A percentile compares a stretch with the other conserved stretches of the same genome.
Conservation (phyloP, 2,329 filamentous ascomycete genomes). For the Colletotrichum trifolii region DNA sequence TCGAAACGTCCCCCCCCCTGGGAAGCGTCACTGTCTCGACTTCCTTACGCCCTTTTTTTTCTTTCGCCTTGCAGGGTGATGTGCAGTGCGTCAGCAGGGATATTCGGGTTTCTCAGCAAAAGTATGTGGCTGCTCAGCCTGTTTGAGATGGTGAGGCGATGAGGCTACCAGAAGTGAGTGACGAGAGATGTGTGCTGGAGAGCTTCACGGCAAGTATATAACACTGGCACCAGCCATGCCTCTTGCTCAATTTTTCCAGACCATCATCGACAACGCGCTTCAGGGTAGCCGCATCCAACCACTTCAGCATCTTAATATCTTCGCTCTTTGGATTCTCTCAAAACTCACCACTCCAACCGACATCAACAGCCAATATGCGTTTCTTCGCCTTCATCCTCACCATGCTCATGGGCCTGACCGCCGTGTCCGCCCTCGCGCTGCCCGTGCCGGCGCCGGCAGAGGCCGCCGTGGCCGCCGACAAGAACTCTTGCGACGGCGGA, state of each 20-base stretch:
- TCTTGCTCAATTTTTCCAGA: rapidly evolving
- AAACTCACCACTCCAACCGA: not conserved
- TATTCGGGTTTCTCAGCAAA: slow-evolving; percentile 4
- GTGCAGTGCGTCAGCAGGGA: slow-evolving; percentile 2
- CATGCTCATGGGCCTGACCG: slow-evolving; percentile 17
- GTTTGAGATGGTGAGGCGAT: slow-evolving; percentile 27
- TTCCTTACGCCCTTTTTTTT: not conserved
- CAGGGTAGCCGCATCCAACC: not conserved
- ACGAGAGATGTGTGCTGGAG: not conserved
- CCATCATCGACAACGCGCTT: not conserved
- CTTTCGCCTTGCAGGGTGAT: not conserved
- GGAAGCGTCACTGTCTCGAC: slow-evolving; percentile 3
- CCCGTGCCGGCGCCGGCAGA: slow-evolving; percentile 10
- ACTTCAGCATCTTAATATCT: not conserved
- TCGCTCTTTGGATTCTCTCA: not conserved
- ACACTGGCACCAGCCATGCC: not conserved
- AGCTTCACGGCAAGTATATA: slow-evolving; percentile 14
- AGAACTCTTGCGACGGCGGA: not conserved
- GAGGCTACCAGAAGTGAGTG: not conserved
- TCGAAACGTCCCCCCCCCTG: slow-evolving; percentile 4
- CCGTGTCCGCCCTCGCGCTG: slow-evolving; percentile 17
- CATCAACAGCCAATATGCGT: slow-evolving; percentile 17
- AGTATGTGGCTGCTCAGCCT: slow-evolving; percentile 4
- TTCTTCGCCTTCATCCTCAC: slow-evolving; percentile 12
- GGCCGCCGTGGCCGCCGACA: not conserved